phyloP scores from a whole-genome alignment of 768 basidiomycete species.

The Obba rivulosa region DNA sequence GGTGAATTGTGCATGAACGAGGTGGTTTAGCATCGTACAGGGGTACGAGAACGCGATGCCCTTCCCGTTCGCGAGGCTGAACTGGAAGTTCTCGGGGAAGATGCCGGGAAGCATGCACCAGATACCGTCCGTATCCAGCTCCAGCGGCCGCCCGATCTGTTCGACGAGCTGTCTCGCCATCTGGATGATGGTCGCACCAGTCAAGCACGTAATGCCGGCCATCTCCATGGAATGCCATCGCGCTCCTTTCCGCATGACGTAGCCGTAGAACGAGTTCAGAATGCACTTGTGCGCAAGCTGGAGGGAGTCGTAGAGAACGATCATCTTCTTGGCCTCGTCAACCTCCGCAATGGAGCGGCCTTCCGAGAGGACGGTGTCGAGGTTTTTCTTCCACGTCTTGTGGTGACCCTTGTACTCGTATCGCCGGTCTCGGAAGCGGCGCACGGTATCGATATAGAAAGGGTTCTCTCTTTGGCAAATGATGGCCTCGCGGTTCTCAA shows the following conservation, averaged over 20 bases:
- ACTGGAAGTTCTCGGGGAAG: slow-evolving; percentile 98
- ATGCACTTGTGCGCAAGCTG: slow-evolving; percentile 99
- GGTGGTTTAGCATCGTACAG: slow-evolving; percentile 98
- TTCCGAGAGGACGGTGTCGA: slow-evolving; percentile 68
- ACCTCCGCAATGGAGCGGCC: slow-evolving; percentile 77
- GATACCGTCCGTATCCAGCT: slow-evolving; percentile 97
- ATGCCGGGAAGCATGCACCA: slow-evolving; percentile 99
- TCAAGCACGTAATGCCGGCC: slow-evolving; percentile 98
- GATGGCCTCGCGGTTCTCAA: slow-evolving; percentile 90
- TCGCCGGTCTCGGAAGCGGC: slow-evolving; percentile 92
- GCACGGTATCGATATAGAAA: slow-evolving; percentile 98
- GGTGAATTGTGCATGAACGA: slow-evolving; percentile 92
- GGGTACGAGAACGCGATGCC: slow-evolving; percentile 89
- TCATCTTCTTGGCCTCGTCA: slow-evolving; percentile 98
- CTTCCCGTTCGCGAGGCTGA: slow-evolving; percentile 86
- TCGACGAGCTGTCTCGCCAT: slow-evolving; percentile 98
- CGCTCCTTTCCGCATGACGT: slow-evolving; percentile 99
- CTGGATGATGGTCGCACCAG: slow-evolving; percentile 96
- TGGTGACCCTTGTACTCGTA: slow-evolving; percentile 98
- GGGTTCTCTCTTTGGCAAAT: slow-evolving; percentile 98
- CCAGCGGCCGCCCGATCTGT: slow-evolving; percentile 94
- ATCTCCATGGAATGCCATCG: slow-evolving; percentile 99
- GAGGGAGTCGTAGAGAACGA: slow-evolving; percentile 95
- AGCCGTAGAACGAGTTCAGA: slow-evolving; percentile 99
- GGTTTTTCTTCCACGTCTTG: slow-evolving; percentile 99